Conservation (phyloP, 2,329 filamentous ascomycete species). For the Hypoxylon sp. region DNA sequence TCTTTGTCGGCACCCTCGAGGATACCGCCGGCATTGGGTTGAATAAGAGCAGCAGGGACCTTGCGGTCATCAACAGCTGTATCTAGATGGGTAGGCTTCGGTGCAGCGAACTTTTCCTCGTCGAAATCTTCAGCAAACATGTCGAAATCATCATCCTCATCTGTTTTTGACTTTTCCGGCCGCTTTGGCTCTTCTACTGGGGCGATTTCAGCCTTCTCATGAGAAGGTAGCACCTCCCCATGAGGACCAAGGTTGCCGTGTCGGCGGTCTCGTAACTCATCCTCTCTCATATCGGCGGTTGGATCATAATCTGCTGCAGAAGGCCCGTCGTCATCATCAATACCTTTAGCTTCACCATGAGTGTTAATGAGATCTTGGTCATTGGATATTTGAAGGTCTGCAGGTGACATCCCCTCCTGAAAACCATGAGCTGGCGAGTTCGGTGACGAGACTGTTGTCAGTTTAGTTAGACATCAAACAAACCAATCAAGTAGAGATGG, state of each 20-base stretch:
- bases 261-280: constrained; percentile 67
- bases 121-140: constrained; percentile 90
- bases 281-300: constrained; percentile 78
- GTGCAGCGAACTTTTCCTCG: constrained; percentile 69
- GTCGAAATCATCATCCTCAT: constrained; percentile 75
- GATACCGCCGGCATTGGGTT: constrained; percentile 73
- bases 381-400: constrained; percentile 68
- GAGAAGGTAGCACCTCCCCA: constrained; percentile 61
- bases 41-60: constrained; percentile 56
- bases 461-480: too few relatives aligned
- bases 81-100: constrained; percentile 53
- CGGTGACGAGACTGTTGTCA: constrained; percentile 48
- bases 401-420: constrained; percentile 63
- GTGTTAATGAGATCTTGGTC: constrained; percentile 74
- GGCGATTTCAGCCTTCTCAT: constrained; percentile 46
- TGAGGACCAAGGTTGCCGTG: constrained; percentile 62
- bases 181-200: constrained; percentile 49
- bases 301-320: constrained; percentile 84
- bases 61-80: constrained; percentile 54
- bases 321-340: constrained; percentile 71
- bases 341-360: constrained; percentile 54
- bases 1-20: constrained; percentile 94
- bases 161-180: constrained; percentile 56
- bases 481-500: too few relatives aligned
- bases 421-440: constrained; percentile 54